Evolutionary conservation across 2,329 filamentous ascomycete genomes (phyloP).

Genomic region (Neocatenulostroma microsporum): DNA sequence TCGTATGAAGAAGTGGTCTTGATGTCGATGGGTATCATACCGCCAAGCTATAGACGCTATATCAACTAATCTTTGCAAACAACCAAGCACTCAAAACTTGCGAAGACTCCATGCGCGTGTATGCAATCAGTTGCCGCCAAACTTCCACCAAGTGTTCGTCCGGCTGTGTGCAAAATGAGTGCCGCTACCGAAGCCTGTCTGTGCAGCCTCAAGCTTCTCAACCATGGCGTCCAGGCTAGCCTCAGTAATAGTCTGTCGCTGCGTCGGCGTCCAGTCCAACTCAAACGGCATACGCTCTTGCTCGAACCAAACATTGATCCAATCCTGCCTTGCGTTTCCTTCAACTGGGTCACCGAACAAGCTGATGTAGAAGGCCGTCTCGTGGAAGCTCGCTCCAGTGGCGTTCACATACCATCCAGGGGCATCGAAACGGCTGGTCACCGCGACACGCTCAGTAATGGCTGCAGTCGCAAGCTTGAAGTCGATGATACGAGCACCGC

Average conservation of each 20-base stretch:
- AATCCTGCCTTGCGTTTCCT: slow-evolving; percentile 3
- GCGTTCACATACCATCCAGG: slow-evolving; percentile 2
- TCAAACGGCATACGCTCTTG: slow-evolving; percentile 3
- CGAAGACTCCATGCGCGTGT: too few species aligned
- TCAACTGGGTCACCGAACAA: slow-evolving; percentile 4
- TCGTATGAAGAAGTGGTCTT: too few species aligned
- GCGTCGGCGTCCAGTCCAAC: slow-evolving; percentile 2
- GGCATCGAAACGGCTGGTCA: not conserved
- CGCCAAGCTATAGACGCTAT: too few species aligned
- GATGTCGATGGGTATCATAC: too few species aligned
- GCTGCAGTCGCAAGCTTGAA: slow-evolving; percentile 3
- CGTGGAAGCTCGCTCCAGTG: not conserved
- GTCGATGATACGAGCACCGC: slow-evolving; percentile 1
- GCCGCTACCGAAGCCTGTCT: too few species aligned
- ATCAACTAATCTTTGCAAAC: too few species aligned
- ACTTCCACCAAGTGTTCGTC: too few species aligned
- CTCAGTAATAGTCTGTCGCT: not conserved
- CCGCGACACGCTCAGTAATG: not conserved
- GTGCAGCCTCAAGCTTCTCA: not conserved
- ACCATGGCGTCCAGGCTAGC: not conserved
- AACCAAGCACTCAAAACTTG: too few species aligned
- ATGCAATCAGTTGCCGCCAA: too few species aligned
- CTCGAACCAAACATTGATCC: slow-evolving; percentile 3
- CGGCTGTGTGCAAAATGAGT: too few species aligned
- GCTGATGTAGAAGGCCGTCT: slow-evolving; percentile 4